Conservation (phyloP, 345 rosid genomes). For the Microthlaspi erraticum region DNA sequence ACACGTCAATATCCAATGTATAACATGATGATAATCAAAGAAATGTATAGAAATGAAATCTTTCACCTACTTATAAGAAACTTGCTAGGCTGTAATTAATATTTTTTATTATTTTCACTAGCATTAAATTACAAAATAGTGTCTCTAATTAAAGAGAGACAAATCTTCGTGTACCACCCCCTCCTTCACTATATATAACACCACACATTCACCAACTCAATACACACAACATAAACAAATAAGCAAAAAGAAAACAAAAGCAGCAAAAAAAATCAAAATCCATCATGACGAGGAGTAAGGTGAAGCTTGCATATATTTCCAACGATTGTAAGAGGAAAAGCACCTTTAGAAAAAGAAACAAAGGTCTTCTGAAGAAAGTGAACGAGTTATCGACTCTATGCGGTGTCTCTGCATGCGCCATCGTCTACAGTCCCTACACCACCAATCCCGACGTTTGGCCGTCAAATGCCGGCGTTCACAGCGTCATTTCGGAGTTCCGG, state of each 20-base stretch:
- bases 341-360: constrained; percentile 38
- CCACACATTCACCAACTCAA: not conserved
- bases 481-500: constrained; percentile 22
- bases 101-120: not conserved
- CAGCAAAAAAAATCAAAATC: too few species aligned
- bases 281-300: constrained; percentile 34
- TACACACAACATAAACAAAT: not conserved
- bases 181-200: constrained; percentile 21
- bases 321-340: constrained; percentile 39
- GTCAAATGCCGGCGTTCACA: constrained; percentile 24
- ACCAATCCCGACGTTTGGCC: constrained; percentile 43
- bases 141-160: not conserved
- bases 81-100: too few species aligned
- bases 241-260: too few species aligned
- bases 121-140: not conserved
- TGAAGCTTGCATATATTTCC: constrained; percentile 38
- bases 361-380: constrained; percentile 43
- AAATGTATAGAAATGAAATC: too few species aligned
- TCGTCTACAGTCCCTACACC: constrained; percentile 38
- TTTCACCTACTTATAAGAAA: too few species aligned
- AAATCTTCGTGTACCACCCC: not conserved
- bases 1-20: too few species aligned
- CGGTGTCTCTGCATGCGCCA: constrained; percentile 30
- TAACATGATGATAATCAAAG: too few species aligned
- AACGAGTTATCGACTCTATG: constrained; percentile 38